Evolutionary conservation across 805 yeast genomes (phyloP), one percentile per base, ranked within the genome.

Genomic region (Osmozyma mogii): DNA sequence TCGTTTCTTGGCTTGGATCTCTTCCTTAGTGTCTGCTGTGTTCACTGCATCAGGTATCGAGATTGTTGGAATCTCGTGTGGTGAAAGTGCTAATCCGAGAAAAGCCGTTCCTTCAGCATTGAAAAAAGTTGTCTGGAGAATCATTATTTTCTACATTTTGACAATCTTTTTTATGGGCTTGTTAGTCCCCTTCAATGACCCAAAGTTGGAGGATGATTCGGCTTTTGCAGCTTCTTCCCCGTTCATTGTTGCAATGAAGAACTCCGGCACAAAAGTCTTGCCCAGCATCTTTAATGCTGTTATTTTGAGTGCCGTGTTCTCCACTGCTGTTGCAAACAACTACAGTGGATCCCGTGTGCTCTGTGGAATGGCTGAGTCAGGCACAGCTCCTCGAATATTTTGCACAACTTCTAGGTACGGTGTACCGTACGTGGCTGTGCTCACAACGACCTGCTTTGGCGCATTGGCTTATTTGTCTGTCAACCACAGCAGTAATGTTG

Each of bases 41-140:
- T 81, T 81, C 63, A 80, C 88, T 16, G 80, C 70, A 53, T 87
- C 78, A 58, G 88, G 88, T 54, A 76, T 81, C 28, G 92, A 81
- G 53, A 63, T 78, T 49, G 75, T 78, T 14, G 88, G 87, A 54
- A 65, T 81, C 32, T 65, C 84, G 4, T 82, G 83, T 19, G 85
- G 87, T 56, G 92, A 81, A 56, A 66, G 79, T 29, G 65, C 66
- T 16, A 76, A 76, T 50, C 87, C 88, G 33, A 62, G 78, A 52
- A 75, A 72, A 40, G 59, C 83, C 17, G 78, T 80, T 34, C 87
- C 88, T 35, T 68, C 69, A 28, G 85, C 88, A 20, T 76, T 79
- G 47, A 75, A 70, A 48, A 77, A 77, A 43, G 85, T 80, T 22
- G 66, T 78, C 33, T 59, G 68, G 53, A 67, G 89, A 60, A 78